Evolutionary conservation across 371 early-diverging fungal genomes (phyloP).

Genomic region (Blakeslea trispora): DNA sequence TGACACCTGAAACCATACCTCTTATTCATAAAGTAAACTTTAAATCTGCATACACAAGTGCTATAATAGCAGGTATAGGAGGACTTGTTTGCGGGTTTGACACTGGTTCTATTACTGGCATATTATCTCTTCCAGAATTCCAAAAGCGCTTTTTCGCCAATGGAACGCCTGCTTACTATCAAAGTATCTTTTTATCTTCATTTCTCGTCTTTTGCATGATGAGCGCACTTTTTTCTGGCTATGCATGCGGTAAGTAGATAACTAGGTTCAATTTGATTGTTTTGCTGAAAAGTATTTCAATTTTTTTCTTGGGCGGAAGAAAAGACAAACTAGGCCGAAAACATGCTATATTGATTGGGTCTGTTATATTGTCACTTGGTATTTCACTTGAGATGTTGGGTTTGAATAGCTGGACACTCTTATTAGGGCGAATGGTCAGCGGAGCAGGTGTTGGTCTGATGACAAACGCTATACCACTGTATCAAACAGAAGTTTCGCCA

Average conservation of each 20-base stretch:
- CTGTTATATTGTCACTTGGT: slow-evolving; percentile 31
- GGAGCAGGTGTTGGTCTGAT: slow-evolving; percentile 49
- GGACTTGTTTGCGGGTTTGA: slow-evolving; percentile 22
- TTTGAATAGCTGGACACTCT: slow-evolving; percentile 21
- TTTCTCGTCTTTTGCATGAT: slow-evolving; percentile 44
- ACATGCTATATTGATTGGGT: slow-evolving; percentile 30
- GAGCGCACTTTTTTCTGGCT: slow-evolving; percentile 43
- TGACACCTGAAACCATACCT: slow-evolving; percentile 10
- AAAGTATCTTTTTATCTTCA: slow-evolving; percentile 37
- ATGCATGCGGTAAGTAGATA: slow-evolving; percentile 35
- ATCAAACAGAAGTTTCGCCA: slow-evolving; percentile 70
- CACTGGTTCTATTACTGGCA: slow-evolving; percentile 21
- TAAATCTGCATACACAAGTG: slow-evolving; percentile 4
- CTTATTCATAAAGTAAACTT: no score
- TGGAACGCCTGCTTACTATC: slow-evolving; percentile 37
- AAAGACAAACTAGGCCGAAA: slow-evolving; percentile 45
- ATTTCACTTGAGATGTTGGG: slow-evolving; percentile 39
- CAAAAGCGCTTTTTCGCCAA: slow-evolving; percentile 17
- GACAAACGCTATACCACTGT: slow-evolving; percentile 40
- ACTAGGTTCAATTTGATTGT: background rate
- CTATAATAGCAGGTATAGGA: slow-evolving; percentile 18
- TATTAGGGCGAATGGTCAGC: slow-evolving; percentile 35
- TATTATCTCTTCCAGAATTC: slow-evolving; percentile 23
- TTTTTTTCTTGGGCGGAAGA: background rate
- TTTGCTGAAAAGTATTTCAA: background rate